Conservation (phyloP, 2,329 filamentous ascomycete genomes). For the Phaeomoniella chlamydospora region DNA sequence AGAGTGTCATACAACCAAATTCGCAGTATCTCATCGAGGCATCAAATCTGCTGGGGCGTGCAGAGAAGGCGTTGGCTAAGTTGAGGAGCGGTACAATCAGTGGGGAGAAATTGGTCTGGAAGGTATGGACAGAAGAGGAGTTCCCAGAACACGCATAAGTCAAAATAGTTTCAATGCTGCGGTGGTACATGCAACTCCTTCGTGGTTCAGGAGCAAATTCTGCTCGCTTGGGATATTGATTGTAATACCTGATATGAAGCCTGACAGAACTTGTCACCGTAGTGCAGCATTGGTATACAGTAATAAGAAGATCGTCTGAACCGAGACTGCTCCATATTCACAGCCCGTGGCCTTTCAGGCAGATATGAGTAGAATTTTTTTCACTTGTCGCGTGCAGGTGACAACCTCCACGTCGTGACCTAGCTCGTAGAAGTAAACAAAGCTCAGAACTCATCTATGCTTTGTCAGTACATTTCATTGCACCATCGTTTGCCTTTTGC, state of each 20-base stretch:
- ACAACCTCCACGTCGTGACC: too few species aligned
- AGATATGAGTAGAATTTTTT: too few species aligned
- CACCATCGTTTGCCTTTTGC: background rate
- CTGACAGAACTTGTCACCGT: background rate
- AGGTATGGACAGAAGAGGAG: background rate
- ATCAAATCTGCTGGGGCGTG: conserved; percentile 23
- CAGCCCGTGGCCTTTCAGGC: too few species aligned
- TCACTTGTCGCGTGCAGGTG: too few species aligned
- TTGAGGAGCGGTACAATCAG: conserved; percentile 28
- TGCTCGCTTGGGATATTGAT: background rate
- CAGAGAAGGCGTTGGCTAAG: conserved; percentile 26
- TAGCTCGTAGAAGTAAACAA: too few species aligned
- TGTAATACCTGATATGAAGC: background rate
- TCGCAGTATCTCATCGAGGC: conserved; percentile 25
- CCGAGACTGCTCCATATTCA: too few species aligned
- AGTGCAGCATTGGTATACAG: too few species aligned
- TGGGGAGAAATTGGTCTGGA: conserved; percentile 26
- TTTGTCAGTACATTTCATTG: background rate
- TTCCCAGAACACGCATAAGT: background rate
- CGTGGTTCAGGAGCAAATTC: too few species aligned
- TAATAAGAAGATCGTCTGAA: too few species aligned
- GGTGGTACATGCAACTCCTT: background rate
- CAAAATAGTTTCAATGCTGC: background rate
- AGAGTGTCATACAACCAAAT: conserved; percentile 26
- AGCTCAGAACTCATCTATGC: too few species aligned